Percentiles rank a stretch among this genome's conserved stretches.
These are phyloP conservation scores for Metschnikowia kunwiensis DNA, from an alignment of 805 yeast species.

Conservation along the genomic window DNA sequence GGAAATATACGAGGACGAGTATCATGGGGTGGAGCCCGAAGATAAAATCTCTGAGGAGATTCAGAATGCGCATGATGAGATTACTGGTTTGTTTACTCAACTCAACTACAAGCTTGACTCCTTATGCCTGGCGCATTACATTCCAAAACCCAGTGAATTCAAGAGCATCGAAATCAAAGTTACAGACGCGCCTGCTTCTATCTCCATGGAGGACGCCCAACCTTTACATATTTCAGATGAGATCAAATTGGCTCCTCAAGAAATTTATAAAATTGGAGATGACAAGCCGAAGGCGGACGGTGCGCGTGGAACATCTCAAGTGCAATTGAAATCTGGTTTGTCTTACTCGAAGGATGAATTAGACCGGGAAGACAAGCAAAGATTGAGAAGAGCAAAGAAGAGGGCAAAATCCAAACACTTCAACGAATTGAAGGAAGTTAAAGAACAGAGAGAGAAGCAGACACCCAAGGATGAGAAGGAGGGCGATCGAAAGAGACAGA, in stretches of 20 bases:
- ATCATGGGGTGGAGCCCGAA: conserved; percentile 44
- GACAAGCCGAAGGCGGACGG: conserved; percentile 31
- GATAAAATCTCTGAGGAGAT: conserved; percentile 60
- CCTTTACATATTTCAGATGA: conserved; percentile 78
- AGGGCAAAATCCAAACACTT: conserved; percentile 65
- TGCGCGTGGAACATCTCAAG: conserved; percentile 45
- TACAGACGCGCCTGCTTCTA: conserved; percentile 59
- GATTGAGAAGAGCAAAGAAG: conserved; percentile 83
- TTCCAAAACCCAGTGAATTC: conserved; percentile 80
- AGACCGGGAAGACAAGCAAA: conserved; percentile 78
- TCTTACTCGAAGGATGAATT: conserved; percentile 80
- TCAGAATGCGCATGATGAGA: conserved; percentile 73
- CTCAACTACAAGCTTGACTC: conserved; percentile 78
- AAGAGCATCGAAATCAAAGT: conserved; percentile 78
- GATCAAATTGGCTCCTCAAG: conserved; percentile 90
- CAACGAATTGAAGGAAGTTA: conserved; percentile 31
- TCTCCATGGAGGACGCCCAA: conserved; percentile 94
- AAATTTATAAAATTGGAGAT: conserved; percentile 62
- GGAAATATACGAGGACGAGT: conserved; percentile 87
- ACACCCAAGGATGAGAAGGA: conserved; percentile 11
- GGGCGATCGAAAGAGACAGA: conserved; percentile 45
- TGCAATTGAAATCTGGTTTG: conserved; percentile 70
- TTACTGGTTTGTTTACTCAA: conserved; percentile 57
- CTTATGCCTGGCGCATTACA: conserved; percentile 88
- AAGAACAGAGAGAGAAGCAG: conserved; percentile 29